Evolutionary conservation across 345 rosid genomes (phyloP), one percentile per base, ranked within the genome.

Genomic region (Salix exigua): DNA sequence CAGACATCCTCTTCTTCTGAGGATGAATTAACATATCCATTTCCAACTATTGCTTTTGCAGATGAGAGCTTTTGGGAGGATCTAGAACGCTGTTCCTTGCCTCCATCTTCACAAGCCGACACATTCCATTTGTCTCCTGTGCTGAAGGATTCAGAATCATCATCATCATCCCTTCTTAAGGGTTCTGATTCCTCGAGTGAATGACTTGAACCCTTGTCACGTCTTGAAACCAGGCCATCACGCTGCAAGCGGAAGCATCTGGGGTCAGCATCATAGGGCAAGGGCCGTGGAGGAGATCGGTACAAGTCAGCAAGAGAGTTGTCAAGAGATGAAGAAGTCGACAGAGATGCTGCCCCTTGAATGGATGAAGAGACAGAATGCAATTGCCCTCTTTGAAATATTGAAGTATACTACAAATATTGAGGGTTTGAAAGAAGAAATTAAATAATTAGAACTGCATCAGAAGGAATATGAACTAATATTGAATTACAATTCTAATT

Each of bases 1-100:
- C 99, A 96, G 75, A 89, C 86, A 83, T 96, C 99, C 84, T 96
- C 99, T 16, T 96, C 98, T 71, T 93, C 98, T 50, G 94, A 77
- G 13, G 85, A 73, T 37, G 87, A 63, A 86, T 88, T 90, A 71
- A 89, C 13, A 48, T 82, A 78, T 44, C 86, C 93, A 74, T 78
- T 70, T 74, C 89, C 83, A 68, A 82, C 70, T 18, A 79, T 66
- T 46, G 84, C 72, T 82, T 87, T 91, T 69, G 89, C 82, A 6
- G 83, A 82, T 18, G 88, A 86, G 63, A 86, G 82, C 73, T 84
- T 93, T 44, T 85, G 74, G 19, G 86, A 77, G 66, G 90, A 89
- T 84, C 82, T 91, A 73, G 81, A 77, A 66, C 77, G 75, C 58
- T 88, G 88, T 73, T 89, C 91, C 78, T 86, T 87, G 4, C 89